These are phyloP conservation scores for Shiraia sp. DNA, from an alignment of 2,329 filamentous ascomycete genomes.

Conservation along the genomic window DNA sequence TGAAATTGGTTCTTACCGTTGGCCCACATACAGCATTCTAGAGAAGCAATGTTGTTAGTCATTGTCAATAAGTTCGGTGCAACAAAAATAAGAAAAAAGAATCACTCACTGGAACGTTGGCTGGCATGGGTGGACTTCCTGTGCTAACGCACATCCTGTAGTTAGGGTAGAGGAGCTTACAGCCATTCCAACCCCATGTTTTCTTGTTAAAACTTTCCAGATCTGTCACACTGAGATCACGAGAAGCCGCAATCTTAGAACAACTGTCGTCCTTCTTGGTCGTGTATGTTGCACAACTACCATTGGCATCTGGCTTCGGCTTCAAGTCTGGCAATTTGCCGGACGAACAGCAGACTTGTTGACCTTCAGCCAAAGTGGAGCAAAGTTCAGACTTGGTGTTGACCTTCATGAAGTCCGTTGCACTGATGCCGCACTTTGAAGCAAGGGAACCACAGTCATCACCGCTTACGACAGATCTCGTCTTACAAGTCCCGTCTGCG, in stretches of 20 bases:
- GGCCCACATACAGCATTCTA: conserved; percentile 54
- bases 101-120: conserved; percentile 29
- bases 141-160: conserved; percentile 13
- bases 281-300: conserved; percentile 7
- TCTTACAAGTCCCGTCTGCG: conserved; percentile 10
- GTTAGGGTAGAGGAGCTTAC: conserved; percentile 8
- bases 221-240: conserved; percentile 1
- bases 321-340: conserved; percentile 10
- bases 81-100: too few species aligned
- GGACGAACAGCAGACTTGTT: conserved; percentile 10
- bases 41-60: too few species aligned
- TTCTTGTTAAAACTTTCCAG: conserved; percentile 14
- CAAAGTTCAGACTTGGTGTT: conserved; percentile 7
- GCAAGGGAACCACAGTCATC: conserved; percentile 9
- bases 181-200: conserved; percentile 20
- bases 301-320: conserved; percentile 9
- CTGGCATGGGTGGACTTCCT: conserved; percentile 14
- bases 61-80: too few species aligned
- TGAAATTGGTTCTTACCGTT: too few species aligned
- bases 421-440: conserved; percentile 11
- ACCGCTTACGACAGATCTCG: not conserved
- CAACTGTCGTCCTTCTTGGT: conserved; percentile 11
- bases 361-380: conserved; percentile 1
- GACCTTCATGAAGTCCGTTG: conserved; percentile 9
- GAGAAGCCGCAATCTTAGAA: conserved; percentile 6